Conservation (phyloP, 1,284 basidiomycete genomes). For the Cutaneotrichosporon curvatum region DNA sequence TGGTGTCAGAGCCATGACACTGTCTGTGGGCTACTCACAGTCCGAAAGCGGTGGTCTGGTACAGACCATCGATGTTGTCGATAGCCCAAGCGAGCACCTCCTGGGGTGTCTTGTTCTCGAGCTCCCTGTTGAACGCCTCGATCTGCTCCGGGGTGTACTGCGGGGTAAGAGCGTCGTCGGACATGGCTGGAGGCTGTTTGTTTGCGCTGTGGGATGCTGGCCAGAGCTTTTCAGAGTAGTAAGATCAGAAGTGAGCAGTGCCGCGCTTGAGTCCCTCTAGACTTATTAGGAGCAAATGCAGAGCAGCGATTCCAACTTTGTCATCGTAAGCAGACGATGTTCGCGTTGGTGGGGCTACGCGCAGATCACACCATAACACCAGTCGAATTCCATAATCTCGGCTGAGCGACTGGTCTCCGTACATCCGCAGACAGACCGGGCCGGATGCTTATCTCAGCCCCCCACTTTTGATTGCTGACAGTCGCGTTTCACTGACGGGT, state of each 20-base stretch:
- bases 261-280: too few species aligned
- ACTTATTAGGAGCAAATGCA: too few species aligned
- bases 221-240: too few species aligned
- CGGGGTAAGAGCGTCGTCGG: slow-evolving; percentile 39
- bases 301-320: too few species aligned
- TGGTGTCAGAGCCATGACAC: slow-evolving; percentile 12
- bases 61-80: slow-evolving; percentile 61
- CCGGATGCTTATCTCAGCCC: too few species aligned
- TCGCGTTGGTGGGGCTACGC: not conserved
- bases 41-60: slow-evolving; percentile 90
- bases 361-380: slow-evolving; percentile 5
- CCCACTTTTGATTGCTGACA: too few species aligned
- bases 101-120: slow-evolving; percentile 64
- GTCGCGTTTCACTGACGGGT: too few species aligned
- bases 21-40: slow-evolving; percentile 51
- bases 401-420: not conserved
- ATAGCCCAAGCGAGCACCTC: slow-evolving; percentile 78
- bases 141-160: slow-evolving; percentile 62
- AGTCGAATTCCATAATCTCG: not conserved
- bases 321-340: not conserved
- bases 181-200: slow-evolving; percentile 1
- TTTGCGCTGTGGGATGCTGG: too few species aligned
- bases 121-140: slow-evolving; percentile 62
- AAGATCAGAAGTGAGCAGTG: not conserved
- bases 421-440: not conserved